A percentile compares a stretch with the other conserved stretches of the same genome.
These are phyloP conservation scores for Crithidia fasciculata DNA, from an alignment of 208 protist species.

Conservation along the genomic window DNA sequence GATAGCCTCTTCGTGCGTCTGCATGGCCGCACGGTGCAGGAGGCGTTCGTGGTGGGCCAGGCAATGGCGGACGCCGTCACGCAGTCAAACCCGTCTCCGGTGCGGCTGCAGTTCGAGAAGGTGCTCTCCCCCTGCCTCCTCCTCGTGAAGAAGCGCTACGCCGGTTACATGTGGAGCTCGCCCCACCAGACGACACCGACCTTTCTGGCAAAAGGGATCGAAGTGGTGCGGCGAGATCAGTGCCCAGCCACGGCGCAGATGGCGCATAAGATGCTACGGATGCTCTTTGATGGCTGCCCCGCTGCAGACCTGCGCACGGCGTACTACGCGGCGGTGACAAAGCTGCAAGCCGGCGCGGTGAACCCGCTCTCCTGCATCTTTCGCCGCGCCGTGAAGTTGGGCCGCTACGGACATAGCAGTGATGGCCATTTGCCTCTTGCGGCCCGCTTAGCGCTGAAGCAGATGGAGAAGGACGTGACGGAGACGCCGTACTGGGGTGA, in stretches of 20 bases:
- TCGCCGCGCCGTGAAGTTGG: conserved; percentile 79
- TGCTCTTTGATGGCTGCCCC: conserved; percentile 58
- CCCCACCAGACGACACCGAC: conserved; percentile 93
- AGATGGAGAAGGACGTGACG: conserved; percentile 64
- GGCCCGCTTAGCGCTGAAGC: conserved; percentile 63
- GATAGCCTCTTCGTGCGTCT: conserved; percentile 99
- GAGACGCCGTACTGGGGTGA: conserved; percentile 80
- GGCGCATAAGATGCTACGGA: conserved; percentile 39
- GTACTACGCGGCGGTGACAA: conserved; percentile 50
- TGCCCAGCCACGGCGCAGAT: conserved; percentile 87
- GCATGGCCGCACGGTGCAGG: conserved; percentile 52
- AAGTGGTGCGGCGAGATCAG: conserved; percentile 99
- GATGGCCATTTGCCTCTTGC: conserved; percentile 54
- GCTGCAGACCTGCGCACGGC: conserved; percentile 24
- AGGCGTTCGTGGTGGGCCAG: conserved; percentile 72
- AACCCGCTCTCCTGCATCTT: conserved; percentile 78
- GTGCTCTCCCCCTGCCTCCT: conserved; percentile 99
- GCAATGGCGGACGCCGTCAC: conserved; percentile 90
- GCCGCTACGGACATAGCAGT: conserved; percentile 44
- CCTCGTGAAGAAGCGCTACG: conserved; percentile 99
- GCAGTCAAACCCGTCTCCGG: conserved; percentile 94
- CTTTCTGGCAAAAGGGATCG: conserved; percentile 99
- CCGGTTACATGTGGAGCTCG: conserved; percentile 97
- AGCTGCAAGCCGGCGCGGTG: conserved; percentile 51
- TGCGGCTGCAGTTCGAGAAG: conserved; percentile 99